A percentile compares a stretch with the other conserved stretches of the same genome.
phyloP scores from a whole-genome alignment of 257 asterid genomes.

The Striga asiatica region DNA sequence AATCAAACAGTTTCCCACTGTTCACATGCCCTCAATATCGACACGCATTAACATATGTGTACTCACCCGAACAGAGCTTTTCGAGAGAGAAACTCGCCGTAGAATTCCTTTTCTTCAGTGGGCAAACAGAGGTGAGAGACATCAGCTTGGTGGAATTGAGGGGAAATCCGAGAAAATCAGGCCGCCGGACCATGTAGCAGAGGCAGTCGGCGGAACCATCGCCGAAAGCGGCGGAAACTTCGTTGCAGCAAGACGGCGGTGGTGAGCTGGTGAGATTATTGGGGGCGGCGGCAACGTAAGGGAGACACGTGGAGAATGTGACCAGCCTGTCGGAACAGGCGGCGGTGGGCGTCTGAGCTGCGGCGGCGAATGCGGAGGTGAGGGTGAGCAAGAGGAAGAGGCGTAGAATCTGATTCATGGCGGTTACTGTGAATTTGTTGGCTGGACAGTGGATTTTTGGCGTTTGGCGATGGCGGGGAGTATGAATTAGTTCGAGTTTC shows the following conservation, averaged over 20 bases:
- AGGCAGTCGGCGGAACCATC: slow-evolving; percentile 45
- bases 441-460: slow-evolving; percentile 35
- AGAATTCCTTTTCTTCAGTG: slow-evolving; percentile 10
- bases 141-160: slow-evolving; percentile 34
- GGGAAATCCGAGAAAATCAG: slow-evolving; percentile 62
- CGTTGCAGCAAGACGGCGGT: slow-evolving; percentile 53
- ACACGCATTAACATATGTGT: background rate
- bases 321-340: slow-evolving; percentile 62
- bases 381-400: slow-evolving; percentile 12
- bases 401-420: slow-evolving; percentile 24
- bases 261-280: slow-evolving; percentile 58
- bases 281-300: slow-evolving; percentile 45
- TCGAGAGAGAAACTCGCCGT: slow-evolving; percentile 25
- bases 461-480: slow-evolving; percentile 31
- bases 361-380: slow-evolving; percentile 8
- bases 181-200: slow-evolving; percentile 52
- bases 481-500: background rate
- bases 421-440: slow-evolving; percentile 1
- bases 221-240: slow-evolving; percentile 27
- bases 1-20: no score
- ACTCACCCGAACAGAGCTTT: slow-evolving; percentile 55
- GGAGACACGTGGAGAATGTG: slow-evolving; percentile 57
- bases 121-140: slow-evolving; percentile 54
- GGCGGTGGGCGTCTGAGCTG: slow-evolving; percentile 22
- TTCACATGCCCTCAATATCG: no score